These are phyloP conservation scores for Colletotrichum sp. DNA, from an alignment of 2,329 filamentous ascomycete genomes.

Conservation along the genomic window DNA sequence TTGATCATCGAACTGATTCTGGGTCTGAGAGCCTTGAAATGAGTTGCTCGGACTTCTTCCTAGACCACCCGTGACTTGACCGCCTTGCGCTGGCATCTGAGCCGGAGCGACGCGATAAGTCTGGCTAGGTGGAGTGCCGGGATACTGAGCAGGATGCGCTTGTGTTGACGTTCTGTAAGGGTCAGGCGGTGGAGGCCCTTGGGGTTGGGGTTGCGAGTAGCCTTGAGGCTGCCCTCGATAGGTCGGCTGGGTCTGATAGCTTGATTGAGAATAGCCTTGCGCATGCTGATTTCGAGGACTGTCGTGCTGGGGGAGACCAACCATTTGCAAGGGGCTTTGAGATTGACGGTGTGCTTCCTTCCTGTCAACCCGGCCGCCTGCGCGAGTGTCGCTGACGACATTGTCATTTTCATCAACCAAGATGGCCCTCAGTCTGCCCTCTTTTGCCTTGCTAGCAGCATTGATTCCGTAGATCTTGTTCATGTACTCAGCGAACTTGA, in stretches of 20 bases:
- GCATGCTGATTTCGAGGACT: not conserved
- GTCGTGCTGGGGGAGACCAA: fast-evolving
- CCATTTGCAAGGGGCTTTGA: not conserved
- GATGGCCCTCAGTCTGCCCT: not conserved
- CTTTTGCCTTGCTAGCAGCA: not conserved
- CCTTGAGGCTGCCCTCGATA: not conserved
- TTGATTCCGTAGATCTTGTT: not conserved
- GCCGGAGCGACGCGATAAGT: not conserved
- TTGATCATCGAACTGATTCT: not conserved
- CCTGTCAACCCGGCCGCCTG: not conserved
- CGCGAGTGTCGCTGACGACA: not conserved
- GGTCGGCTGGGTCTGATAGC: fast-evolving
- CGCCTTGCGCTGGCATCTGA: not conserved
- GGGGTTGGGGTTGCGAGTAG: not conserved
- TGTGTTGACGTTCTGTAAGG: not conserved
- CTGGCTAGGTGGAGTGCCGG: not conserved
- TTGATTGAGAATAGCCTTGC: not conserved
- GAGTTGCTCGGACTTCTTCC: not conserved
- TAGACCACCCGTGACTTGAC: not conserved
- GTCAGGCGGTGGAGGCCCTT: not conserved
- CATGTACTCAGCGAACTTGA: not conserved
- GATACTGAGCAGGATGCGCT: not conserved
- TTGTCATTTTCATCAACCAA: not conserved
- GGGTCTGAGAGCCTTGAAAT: not conserved
- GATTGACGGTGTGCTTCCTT: not conserved